These are phyloP conservation scores for Datisca glomerata DNA, from an alignment of 306 rosid genomes.

Conservation along the genomic window DNA sequence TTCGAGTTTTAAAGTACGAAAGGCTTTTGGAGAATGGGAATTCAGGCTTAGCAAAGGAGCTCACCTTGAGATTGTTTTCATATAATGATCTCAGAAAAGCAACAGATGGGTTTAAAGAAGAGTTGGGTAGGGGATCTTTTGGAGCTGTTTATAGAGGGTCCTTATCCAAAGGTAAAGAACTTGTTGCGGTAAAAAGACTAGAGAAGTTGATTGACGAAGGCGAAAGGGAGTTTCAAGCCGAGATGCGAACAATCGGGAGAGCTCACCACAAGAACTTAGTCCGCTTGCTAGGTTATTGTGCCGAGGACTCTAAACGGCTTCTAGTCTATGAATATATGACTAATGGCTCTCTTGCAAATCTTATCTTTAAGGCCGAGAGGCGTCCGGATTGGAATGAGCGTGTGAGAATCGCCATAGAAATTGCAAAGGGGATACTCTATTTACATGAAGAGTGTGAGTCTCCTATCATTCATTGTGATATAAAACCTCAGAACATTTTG, in stretches of 20 bases:
- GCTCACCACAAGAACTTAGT: slow-evolving; percentile 13
- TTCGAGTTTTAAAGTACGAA: slow-evolving; percentile 5
- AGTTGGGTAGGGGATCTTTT: slow-evolving; percentile 9
- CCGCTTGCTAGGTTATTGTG: slow-evolving; percentile 2
- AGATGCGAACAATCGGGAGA: slow-evolving; percentile 16
- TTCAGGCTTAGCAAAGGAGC: background rate
- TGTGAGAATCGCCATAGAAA: slow-evolving; percentile 7
- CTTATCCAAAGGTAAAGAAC: slow-evolving; percentile 1
- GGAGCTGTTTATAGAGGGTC: slow-evolving; percentile 14
- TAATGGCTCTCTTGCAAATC: slow-evolving; percentile 13
- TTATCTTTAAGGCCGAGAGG: background rate
- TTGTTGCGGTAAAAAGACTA: slow-evolving; percentile 13
- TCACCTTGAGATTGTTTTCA: slow-evolving; percentile 12
- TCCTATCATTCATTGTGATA: slow-evolving; percentile 21
- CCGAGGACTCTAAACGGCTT: slow-evolving; percentile 6
- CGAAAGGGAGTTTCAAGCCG: slow-evolving; percentile 9
- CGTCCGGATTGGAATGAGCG: slow-evolving; percentile 7
- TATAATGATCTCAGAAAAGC: slow-evolving; percentile 12
- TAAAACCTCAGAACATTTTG: slow-evolving; percentile 26
- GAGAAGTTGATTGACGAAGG: slow-evolving; percentile 14
- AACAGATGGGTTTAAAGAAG: slow-evolving; percentile 12
- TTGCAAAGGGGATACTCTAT: slow-evolving; percentile 13
- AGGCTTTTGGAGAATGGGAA: slow-evolving; percentile 5
- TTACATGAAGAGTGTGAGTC: slow-evolving; percentile 22
- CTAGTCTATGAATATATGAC: slow-evolving; percentile 13